Evolutionary conservation across 352 stramenopile species (phyloP), one percentile per base, ranked within the genome.

Genomic region (Pythium rhizo-oryzae): DNA sequence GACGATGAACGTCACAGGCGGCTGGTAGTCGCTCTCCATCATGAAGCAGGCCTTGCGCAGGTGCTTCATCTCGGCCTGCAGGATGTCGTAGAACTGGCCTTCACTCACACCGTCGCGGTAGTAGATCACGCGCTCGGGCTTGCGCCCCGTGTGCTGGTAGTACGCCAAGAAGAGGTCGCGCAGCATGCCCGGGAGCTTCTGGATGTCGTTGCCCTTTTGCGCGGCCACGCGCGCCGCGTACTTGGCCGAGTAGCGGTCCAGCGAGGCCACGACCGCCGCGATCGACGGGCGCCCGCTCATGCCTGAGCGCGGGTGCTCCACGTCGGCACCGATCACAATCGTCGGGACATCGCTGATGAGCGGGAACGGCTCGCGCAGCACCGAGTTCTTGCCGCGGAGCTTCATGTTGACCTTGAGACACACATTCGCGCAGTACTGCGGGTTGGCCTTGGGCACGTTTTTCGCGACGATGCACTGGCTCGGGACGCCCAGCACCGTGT

Each of bases 21-120:
- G 86, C 2, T 67, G 6, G 50, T 89, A 93, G 19, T 76, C 72
- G 12, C 46, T 24, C 37, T 85, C 71, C 24, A 94, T 68, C 57
- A 78, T 80, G 8, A 71, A 43, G 53, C 83, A 89, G 13, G 83
- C 79, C 50, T 39, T 46, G 16, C 79, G 74, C 21, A 89, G 69
- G 18, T 77, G 77, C 46, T 75, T 69, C 59, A 94, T 86, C 67
- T 94, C 79, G 2, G 67, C 66, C 56, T 91, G 74, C 25, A 93
- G 67, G 15, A 96, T 89, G 58, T 89, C 82, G 54, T 87, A 74
- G 59, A 85, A 94, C 69, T 97, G 82, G 1, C 88, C 88, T 71
- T 96, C 90, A 59, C 82, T 93, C 28, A 97, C 86, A 53, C 89
- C 89, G 53, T 96, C 89, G 25, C 89, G 87, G 65, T 95, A 96